phyloP scores from a whole-genome alignment of 2,329 filamentous ascomycete species.

The Alternaria conjuncta region DNA sequence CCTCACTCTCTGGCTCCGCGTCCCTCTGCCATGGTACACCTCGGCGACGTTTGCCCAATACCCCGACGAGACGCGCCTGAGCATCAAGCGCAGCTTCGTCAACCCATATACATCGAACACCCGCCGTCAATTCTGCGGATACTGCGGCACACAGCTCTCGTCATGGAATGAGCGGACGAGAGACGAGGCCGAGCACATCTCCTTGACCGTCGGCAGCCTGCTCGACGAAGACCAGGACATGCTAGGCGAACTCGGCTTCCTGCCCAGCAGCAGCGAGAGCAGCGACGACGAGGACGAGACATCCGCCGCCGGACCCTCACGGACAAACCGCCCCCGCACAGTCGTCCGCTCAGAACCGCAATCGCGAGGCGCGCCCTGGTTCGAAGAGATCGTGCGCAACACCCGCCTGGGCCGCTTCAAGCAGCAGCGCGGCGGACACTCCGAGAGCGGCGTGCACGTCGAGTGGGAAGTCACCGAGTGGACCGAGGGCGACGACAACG shows the following conservation, averaged over 20 bases:
- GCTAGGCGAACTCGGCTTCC: conserved; percentile 76
- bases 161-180: conserved; percentile 80
- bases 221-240: conserved; percentile 71
- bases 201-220: conserved; percentile 80
- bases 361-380: conserved; percentile 76
- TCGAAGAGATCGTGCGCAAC: conserved; percentile 79
- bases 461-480: conserved; percentile 87
- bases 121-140: conserved; percentile 86
- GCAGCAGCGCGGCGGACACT: conserved; percentile 65
- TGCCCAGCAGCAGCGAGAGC: conserved; percentile 54
- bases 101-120: conserved; percentile 56
- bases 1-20: conserved; percentile 79
- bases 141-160: conserved; percentile 84
- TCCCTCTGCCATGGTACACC: conserved; percentile 82
- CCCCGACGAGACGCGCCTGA: conserved; percentile 69
- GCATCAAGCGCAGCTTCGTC: conserved; percentile 55
- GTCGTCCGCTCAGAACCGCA: conserved; percentile 31
- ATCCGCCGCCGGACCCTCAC: conserved; percentile 24
- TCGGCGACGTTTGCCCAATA: conserved; percentile 77
- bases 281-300: conserved; percentile 38
- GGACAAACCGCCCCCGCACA: conserved; percentile 12
- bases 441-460: conserved; percentile 70
- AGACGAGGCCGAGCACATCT: conserved; percentile 78
- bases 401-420: conserved; percentile 74
- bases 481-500: conserved; percentile 48